Conservation (phyloP, 495 filamentous ascomycete genomes). For the Alectoria sarmentosa region DNA sequence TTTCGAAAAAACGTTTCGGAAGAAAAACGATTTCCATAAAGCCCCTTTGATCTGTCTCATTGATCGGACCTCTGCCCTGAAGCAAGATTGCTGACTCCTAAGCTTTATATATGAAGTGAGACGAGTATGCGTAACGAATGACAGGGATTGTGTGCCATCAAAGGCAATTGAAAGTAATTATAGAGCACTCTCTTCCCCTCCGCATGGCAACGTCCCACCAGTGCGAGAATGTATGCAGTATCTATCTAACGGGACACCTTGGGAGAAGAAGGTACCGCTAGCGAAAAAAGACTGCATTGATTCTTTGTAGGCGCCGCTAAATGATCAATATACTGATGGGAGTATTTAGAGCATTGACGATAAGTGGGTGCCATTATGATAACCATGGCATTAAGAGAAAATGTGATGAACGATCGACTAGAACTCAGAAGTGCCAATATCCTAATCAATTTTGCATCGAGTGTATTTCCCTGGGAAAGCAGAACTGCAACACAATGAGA, state of each 20-base stretch:
- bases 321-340: constrained; percentile 53
- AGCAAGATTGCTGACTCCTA: neutral
- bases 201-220: neutral
- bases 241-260: constrained; percentile 70
- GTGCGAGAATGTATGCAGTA: constrained; percentile 45
- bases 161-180: neutral
- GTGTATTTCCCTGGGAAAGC: too few species aligned
- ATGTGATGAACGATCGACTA: neutral
- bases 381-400: neutral
- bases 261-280: constrained; percentile 59
- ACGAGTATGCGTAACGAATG: constrained; percentile 22
- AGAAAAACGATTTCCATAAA: neutral
- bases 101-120: constrained; percentile 25
- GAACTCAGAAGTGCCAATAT: too few species aligned
- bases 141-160: neutral
- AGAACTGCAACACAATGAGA: too few species aligned
- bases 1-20: neutral
- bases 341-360: constrained; percentile 47
- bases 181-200: neutral
- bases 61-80: neutral
- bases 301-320: constrained; percentile 53
- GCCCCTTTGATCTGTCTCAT: neutral
- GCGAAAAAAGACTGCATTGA: constrained; percentile 57
- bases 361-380: constrained; percentile 44
- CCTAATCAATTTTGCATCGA: too few species aligned